Evolutionary conservation across 148 eudicot species (phyloP).

Genomic region (Heliosperma pusillum): DNA sequence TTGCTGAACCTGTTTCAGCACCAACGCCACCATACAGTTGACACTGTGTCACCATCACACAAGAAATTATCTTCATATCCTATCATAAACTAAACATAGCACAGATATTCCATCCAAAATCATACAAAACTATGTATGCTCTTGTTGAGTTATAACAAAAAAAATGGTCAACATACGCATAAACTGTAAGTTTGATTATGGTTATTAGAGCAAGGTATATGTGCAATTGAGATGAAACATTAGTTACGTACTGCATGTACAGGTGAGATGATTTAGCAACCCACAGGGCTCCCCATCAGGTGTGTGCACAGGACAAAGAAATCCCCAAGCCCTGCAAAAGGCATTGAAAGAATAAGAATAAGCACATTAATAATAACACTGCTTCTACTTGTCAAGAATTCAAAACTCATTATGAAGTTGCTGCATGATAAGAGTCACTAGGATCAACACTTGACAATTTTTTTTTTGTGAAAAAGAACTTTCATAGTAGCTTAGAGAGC

Average conservation of each 20-base stretch:
- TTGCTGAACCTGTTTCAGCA: not conserved
- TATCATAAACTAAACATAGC: not conserved
- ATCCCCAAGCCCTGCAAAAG: slow-evolving; percentile 87
- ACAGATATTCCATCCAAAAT: not conserved
- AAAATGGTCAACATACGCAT: not conserved
- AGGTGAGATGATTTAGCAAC: slow-evolving; percentile 80
- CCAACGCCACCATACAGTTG: not conserved
- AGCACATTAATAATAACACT: no score
- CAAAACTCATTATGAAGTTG: no score
- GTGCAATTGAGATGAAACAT: not conserved
- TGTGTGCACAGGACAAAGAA: slow-evolving; percentile 97
- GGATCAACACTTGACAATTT: not conserved
- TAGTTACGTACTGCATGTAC: slow-evolving; percentile 70
- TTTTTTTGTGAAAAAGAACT: no score
- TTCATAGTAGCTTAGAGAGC: not conserved
- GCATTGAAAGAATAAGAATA: no score
- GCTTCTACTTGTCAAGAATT: no score
- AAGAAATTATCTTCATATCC: not conserved
- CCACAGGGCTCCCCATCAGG: slow-evolving; percentile 99
- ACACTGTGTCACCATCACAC: not conserved
- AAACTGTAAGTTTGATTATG: not conserved
- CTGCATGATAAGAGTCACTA: not conserved
- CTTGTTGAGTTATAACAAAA: not conserved
- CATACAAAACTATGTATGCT: not conserved
- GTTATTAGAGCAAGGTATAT: not conserved